Conservation (phyloP, 2,329 filamentous ascomycete species). For the Monosporascus sp. region DNA sequence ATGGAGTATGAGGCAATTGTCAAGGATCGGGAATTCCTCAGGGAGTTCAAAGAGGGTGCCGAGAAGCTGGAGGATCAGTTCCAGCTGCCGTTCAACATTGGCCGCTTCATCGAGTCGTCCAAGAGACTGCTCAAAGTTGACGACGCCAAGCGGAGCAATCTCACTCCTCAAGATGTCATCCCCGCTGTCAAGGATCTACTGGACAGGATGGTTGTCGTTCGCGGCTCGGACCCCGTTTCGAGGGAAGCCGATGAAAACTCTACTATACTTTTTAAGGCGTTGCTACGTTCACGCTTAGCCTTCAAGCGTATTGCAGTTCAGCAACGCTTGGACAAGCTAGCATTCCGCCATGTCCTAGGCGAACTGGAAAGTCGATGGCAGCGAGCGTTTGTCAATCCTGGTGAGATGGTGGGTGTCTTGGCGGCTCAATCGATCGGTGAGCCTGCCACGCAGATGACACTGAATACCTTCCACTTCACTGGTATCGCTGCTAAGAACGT, state of each 20-base stretch:
- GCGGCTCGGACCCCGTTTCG: conserved; percentile 77
- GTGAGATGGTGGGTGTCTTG: conserved; percentile 98
- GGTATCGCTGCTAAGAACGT: conserved; percentile 99
- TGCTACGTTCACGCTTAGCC: conserved; percentile 80
- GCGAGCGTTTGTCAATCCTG: conserved; percentile 78
- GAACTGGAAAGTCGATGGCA: conserved; percentile 87
- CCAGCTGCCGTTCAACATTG: conserved; percentile 88
- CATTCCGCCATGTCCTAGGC: conserved; percentile 87
- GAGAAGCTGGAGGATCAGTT: conserved; percentile 77
- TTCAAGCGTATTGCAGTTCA: conserved; percentile 89
- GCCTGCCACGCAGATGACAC: conserved; percentile 97
- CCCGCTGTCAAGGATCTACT: conserved; percentile 71
- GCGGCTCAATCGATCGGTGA: conserved; percentile 98
- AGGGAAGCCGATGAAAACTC: conserved; percentile 82
- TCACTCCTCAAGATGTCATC: conserved; percentile 84
- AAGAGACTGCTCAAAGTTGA: conserved; percentile 89
- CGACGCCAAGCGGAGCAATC: conserved; percentile 76
- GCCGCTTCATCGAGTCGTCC: conserved; percentile 84
- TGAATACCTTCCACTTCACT: conserved; percentile 99
- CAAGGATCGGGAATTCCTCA: conserved; percentile 69
- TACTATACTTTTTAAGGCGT: conserved; percentile 86
- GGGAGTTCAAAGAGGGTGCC: conserved; percentile 55
- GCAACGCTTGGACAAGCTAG: conserved; percentile 81
- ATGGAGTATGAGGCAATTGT: conserved; percentile 77
- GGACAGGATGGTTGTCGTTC: conserved; percentile 75